Evolutionary conservation across 208 protist species (phyloP).

Genomic region (Trypanosomatidae sp.): DNA sequence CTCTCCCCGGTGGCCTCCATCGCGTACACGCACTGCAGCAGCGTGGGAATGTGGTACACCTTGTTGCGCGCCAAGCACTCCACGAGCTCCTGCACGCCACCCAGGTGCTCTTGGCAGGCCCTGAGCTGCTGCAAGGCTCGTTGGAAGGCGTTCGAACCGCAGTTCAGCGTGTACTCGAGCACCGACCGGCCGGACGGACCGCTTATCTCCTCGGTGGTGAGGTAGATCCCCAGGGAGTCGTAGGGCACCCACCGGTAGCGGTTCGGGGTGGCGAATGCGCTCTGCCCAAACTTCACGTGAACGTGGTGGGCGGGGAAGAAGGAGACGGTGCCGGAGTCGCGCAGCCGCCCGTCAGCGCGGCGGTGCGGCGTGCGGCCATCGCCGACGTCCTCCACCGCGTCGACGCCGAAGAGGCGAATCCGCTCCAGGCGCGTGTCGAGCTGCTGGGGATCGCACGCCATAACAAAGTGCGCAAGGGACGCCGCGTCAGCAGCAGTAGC

Average conservation of each 20-base stretch:
- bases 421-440: slow-evolving; percentile 77
- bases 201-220: slow-evolving; percentile 27
- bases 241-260: slow-evolving; percentile 79
- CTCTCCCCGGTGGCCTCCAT: slow-evolving; percentile 69
- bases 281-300: slow-evolving; percentile 47
- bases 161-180: slow-evolving; percentile 39
- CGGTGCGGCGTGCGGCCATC: slow-evolving; percentile 55
- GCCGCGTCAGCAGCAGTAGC: neutral
- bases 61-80: slow-evolving; percentile 40
- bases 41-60: slow-evolving; percentile 80
- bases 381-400: slow-evolving; percentile 80
- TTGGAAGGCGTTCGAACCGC: slow-evolving; percentile 39
- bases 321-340: slow-evolving; percentile 43
- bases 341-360: slow-evolving; percentile 43
- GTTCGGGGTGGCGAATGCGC: slow-evolving; percentile 72
- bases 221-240: slow-evolving; percentile 52
- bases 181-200: slow-evolving; percentile 5
- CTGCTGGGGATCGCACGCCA: slow-evolving; percentile 48
- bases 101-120: slow-evolving; percentile 28
- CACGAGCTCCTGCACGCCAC: slow-evolving; percentile 51
- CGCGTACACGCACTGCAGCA: slow-evolving; percentile 57
- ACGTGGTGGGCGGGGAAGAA: slow-evolving; percentile 63
- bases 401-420: slow-evolving; percentile 67
- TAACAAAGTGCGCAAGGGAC: slow-evolving; percentile 45
- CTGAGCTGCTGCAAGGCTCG: slow-evolving; percentile 43